Base-by-base conservation (phyloP, 2,329 filamentous ascomycete genomes). In the Trichoderma sp. region DNA sequence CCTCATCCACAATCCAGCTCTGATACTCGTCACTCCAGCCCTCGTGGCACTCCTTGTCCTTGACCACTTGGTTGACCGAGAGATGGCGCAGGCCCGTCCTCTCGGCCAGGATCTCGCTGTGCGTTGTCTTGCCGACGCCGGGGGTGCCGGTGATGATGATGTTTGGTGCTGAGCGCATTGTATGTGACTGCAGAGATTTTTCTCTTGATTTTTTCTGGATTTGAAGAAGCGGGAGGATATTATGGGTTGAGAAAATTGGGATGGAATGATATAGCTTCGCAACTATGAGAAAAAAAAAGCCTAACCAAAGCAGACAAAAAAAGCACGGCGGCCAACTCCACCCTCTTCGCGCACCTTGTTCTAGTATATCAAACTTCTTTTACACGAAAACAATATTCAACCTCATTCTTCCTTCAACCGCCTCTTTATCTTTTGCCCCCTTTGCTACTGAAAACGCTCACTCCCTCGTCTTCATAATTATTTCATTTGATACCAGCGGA, bases 131-230 rank as follows among this genome's bases (percentile, higher is more conserved):
- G 74, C 95, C 95, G 30, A 96, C 92, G 63, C 95, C 95, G 0
- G 95, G 95, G 21, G 95, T 99, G 69, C 95, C 95, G 47, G 95
- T 98, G 70, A 99, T 84, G 71, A 99, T 90, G 73, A 99, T 92
- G 77, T 98, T 99, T 34, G 95, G 95, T 68, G 79, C 78, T 34
- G 75, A 79, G 70, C 87, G 81, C 74, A 80, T 78, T 64, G 70
- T 78, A 28, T 52, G 5, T 52, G 26, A 52, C 15, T 21, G 19
- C 28, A 39, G 12, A 14, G 24, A 43, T 59, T 66, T 68, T n/a
- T 44, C n/a, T 19, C n/a, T 26, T 7, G 24, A 50, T 12, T 30
- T 41, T 41, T 50, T 43, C 21, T 34, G 26, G 7, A 24, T 45
- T n/a, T 21, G 30, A 26, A 47, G 19, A 52, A 47, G 26, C 34